phyloP scores from a whole-genome alignment of 148 eudicot species.

The Limonium bicolor region DNA sequence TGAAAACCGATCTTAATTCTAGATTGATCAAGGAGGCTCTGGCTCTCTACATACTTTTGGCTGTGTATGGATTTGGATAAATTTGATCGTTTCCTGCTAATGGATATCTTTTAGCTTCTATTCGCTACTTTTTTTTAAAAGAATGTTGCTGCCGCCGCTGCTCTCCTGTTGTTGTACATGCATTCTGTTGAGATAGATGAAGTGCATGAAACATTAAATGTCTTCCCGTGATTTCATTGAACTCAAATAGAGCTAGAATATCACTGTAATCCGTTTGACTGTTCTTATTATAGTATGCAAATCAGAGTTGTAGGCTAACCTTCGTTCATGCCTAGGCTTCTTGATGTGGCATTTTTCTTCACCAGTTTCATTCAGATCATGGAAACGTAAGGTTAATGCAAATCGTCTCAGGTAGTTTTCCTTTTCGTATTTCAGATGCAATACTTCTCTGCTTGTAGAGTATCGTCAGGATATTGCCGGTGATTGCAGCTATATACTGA shows the following conservation, averaged over 20 bases:
- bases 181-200: too few species aligned
- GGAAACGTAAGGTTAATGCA: too few species aligned
- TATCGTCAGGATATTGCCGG: conserved; percentile 36
- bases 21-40: too few species aligned
- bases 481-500: conserved; percentile 56
- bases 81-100: neutral
- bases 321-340: neutral
- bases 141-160: too few species aligned
- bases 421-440: conserved; percentile 45
- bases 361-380: neutral
- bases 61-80: conserved; percentile 1
- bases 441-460: conserved; percentile 89
- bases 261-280: neutral
- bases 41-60: too few species aligned
- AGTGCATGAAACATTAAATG: too few species aligned
- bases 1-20: too few species aligned
- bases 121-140: neutral
- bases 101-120: neutral
- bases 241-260: neutral
- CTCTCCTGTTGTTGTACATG: too few species aligned
- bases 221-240: too few species aligned
- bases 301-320: too few species aligned
- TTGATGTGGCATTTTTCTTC: neutral
- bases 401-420: too few species aligned
- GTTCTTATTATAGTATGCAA: neutral